Evolutionary conservation across 176 grass and related monocot genomes (phyloP).

Genomic region (Hyparrhenia diplandra): DNA sequence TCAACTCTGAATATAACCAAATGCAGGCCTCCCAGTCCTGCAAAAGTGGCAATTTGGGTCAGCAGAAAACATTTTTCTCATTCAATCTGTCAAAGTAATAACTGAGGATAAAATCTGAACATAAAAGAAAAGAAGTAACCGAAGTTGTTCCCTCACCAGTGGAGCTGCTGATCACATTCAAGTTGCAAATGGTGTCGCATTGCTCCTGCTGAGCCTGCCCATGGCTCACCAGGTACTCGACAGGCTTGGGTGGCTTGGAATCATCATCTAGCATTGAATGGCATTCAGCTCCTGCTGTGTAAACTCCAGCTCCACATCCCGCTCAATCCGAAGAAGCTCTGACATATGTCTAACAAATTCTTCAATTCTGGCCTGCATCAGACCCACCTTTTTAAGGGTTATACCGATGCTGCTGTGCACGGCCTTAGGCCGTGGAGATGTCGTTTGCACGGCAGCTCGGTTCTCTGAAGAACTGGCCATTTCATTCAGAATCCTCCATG

Average conservation of each 20-base stretch:
- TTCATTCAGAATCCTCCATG: constrained; percentile 83
- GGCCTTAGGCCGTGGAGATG: constrained; percentile 41
- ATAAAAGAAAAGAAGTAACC: constrained; percentile 4
- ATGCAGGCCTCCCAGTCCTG: constrained; percentile 85
- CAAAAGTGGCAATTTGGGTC: not conserved
- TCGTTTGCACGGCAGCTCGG: constrained; percentile 24
- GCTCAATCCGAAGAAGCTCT: constrained; percentile 66
- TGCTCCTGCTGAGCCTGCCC: constrained; percentile 85
- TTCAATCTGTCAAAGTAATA: not conserved
- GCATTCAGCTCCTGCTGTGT: constrained; percentile 90
- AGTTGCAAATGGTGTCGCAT: constrained; percentile 91
- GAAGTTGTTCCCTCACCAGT: constrained; percentile 57
- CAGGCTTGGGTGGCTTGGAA: constrained; percentile 48
- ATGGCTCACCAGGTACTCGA: constrained; percentile 90
- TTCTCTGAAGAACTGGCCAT: constrained; percentile 69
- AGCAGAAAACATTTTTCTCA: not conserved
- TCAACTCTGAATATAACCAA: constrained; percentile 90
- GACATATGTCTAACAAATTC: constrained; percentile 79
- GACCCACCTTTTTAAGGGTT: constrained; percentile 59
- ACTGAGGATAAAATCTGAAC: not conserved
- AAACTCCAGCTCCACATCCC: constrained; percentile 88
- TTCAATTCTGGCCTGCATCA: constrained; percentile 72
- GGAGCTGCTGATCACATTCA: constrained; percentile 81
- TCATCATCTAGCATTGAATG: constrained; percentile 47
- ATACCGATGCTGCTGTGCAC: constrained; percentile 64